phyloP scores from a whole-genome alignment of 2,329 filamentous ascomycete species.

The Bimuria novae-zelandiae region DNA sequence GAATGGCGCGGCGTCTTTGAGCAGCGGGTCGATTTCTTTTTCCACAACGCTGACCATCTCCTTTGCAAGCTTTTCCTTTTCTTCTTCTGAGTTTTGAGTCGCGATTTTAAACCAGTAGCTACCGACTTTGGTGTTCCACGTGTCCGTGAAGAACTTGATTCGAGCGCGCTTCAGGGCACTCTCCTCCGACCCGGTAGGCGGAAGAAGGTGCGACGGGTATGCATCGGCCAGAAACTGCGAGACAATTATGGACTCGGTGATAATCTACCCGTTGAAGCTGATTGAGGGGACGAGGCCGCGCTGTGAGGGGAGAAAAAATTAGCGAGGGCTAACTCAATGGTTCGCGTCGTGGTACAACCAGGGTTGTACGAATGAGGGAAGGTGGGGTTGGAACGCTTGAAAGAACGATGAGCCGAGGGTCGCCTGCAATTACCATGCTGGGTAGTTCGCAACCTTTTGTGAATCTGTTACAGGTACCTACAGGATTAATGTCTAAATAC shows the following conservation, averaged over 20 bases:
- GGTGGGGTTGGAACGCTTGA: neutral
- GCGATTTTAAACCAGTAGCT: conserved; percentile 52
- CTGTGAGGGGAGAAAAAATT: conserved; percentile 23
- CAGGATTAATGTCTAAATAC: conserved; percentile 77
- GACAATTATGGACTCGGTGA: conserved; percentile 77
- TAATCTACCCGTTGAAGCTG: conserved; percentile 64
- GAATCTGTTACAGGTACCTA: conserved; percentile 29
- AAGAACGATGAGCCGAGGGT: neutral
- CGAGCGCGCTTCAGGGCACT: conserved; percentile 67
- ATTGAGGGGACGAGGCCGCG: conserved; percentile 76
- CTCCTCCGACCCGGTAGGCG: conserved; percentile 58
- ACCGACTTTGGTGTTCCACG: conserved; percentile 67
- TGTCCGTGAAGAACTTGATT: conserved; percentile 73
- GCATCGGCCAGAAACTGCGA: conserved; percentile 71
- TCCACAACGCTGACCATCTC: conserved; percentile 61
- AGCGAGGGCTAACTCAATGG: neutral
- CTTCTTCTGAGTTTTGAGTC: conserved; percentile 55
- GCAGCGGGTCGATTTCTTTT: conserved; percentile 75
- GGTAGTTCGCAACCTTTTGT: too few species aligned
- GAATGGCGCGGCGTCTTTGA: conserved; percentile 55
- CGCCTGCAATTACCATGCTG: too few species aligned
- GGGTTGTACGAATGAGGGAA: neutral
- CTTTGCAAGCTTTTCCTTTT: conserved; percentile 54
- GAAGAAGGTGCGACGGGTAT: conserved; percentile 69
- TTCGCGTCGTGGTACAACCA: neutral